These are phyloP conservation scores for Epipyxis sp. DNA, from an alignment of 108 stramenopile species.

Conservation along the genomic window DNA sequence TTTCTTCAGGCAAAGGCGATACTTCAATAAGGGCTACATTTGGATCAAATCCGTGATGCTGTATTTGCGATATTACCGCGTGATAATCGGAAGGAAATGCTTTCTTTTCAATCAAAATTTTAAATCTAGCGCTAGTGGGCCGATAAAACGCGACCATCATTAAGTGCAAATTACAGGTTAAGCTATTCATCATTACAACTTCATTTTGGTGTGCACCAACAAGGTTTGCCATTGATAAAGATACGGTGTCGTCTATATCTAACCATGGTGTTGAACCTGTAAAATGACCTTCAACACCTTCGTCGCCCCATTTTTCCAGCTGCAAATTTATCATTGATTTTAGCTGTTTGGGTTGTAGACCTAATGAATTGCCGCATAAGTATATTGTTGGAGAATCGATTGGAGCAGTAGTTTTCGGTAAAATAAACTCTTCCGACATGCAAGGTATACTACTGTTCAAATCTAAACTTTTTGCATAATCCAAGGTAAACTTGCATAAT, in stretches of 20 bases:
- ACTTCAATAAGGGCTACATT: constrained; percentile 21
- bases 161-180: constrained; percentile 50
- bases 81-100: constrained; percentile 52
- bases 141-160: constrained; percentile 50
- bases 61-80: constrained; percentile 42
- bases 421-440: too few species aligned
- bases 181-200: constrained; percentile 49
- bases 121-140: constrained; percentile 32
- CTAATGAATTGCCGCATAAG: constrained; percentile 43
- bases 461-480: too few species aligned
- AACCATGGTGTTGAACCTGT: constrained; percentile 31
- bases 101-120: constrained; percentile 45
- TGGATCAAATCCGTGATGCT: constrained; percentile 39
- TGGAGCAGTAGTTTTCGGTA: not conserved
- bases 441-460: too few species aligned
- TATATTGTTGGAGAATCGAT: not conserved
- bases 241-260: constrained; percentile 37
- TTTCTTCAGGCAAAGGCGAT: constrained; percentile 32
- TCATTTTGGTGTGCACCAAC: constrained; percentile 46
- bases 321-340: constrained; percentile 31
- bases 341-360: constrained; percentile 39
- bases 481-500: too few species aligned
- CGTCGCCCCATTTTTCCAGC: constrained; percentile 41
- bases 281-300: constrained; percentile 53
- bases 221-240: constrained; percentile 33